Evolutionary conservation across 2,329 filamentous ascomycete species (phyloP).

Genomic region (Alternaria consortialis): DNA sequence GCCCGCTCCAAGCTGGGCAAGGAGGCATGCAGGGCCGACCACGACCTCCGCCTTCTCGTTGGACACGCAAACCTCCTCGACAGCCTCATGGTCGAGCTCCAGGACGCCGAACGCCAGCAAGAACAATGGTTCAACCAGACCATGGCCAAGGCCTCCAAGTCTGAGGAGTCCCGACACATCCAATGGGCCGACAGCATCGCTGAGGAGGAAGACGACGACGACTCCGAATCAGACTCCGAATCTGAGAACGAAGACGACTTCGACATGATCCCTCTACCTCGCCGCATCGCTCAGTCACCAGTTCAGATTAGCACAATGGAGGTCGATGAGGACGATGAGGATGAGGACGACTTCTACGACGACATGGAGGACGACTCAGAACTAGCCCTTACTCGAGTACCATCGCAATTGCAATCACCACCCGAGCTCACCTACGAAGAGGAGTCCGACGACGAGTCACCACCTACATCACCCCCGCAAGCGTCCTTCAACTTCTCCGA

Average conservation of each 20-base stretch:
- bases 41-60: conserved; percentile 93
- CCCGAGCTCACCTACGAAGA: conserved; percentile 61
- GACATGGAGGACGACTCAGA: conserved; percentile 58
- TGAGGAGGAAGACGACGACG: conserved; percentile 74
- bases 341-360: conserved; percentile 58
- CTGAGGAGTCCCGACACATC: conserved; percentile 73
- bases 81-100: conserved; percentile 88
- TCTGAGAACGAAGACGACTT: conserved; percentile 64
- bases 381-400: conserved; percentile 57
- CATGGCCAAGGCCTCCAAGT: conserved; percentile 75
- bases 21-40: conserved; percentile 89
- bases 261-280: conserved; percentile 55
- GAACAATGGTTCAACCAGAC: conserved; percentile 98
- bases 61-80: conserved; percentile 99
- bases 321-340: conserved; percentile 53
- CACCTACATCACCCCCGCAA: conserved; percentile 58
- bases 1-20: conserved; percentile 94
- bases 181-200: conserved; percentile 85
- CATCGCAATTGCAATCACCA: conserved; percentile 56
- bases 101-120: conserved; percentile 93
- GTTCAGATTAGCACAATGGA: conserved; percentile 56
- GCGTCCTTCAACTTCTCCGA: conserved; percentile 56
- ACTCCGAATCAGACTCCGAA: conserved; percentile 57
- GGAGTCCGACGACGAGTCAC: conserved; percentile 60
- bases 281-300: conserved; percentile 52